Conservation (phyloP, 1,139 yeast genomes). For the Blastobotrys illinoisensis region DNA sequence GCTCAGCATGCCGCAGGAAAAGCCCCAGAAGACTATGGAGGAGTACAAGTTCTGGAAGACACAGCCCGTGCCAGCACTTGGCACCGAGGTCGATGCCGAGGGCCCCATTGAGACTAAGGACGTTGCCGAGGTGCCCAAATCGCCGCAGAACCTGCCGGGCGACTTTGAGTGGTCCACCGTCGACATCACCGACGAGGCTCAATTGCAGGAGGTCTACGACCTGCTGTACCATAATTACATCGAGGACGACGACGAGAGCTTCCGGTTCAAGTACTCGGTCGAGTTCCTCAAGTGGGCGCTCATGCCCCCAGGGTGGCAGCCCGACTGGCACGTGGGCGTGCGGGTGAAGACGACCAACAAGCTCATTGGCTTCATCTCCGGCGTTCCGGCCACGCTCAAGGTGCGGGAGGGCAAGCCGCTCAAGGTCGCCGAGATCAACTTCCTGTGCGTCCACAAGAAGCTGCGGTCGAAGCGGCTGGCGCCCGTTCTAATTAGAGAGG, state of each 20-base stretch:
- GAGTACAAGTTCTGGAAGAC: constrained; percentile 98
- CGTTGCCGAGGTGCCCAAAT: constrained; percentile 63
- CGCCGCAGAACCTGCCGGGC: constrained; percentile 63
- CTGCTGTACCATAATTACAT: constrained; percentile 85
- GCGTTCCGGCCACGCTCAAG: constrained; percentile 69
- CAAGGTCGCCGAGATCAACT: constrained; percentile 83
- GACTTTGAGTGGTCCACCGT: constrained; percentile 89
- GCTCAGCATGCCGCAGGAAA: constrained; percentile 21
- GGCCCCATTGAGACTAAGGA: constrained; percentile 82
- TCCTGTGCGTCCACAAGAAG: constrained; percentile 89
- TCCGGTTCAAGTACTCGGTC: constrained; percentile 83
- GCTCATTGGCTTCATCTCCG: constrained; percentile 87
- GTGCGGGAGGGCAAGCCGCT: constrained; percentile 52
- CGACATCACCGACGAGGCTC: constrained; percentile 53
- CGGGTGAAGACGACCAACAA: constrained; percentile 71
- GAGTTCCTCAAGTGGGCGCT: constrained; percentile 90
- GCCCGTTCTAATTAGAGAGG: constrained; percentile 88
- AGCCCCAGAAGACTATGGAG: constrained; percentile 49
- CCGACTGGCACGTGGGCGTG: constrained; percentile 92
- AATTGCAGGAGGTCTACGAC: constrained; percentile 69
- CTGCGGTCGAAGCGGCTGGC: constrained; percentile 89
- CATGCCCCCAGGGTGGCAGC: constrained; percentile 87
- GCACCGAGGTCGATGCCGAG: constrained; percentile 58
- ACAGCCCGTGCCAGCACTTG: constrained; percentile 84
- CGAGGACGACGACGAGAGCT: constrained; percentile 87